Base-by-base conservation (phyloP, 768 basidiomycete species). In the Clitopilus hobsonii region DNA sequence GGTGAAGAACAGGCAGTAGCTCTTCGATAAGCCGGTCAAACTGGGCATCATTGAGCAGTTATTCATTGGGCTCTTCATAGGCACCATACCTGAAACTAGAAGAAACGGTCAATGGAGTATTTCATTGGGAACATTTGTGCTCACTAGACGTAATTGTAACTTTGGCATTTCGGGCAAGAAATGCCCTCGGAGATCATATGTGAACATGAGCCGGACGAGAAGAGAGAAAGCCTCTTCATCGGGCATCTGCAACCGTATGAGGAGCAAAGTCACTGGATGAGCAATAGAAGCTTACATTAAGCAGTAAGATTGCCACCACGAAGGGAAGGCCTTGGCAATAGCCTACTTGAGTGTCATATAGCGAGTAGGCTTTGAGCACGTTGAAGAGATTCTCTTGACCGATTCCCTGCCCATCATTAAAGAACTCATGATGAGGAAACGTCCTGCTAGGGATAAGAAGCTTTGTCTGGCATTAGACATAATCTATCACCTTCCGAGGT, bases 151-250 rank as follows among this genome's bases (percentile, higher is more conserved):
- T 38, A 94, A 74, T 67, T 98, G 97, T 5, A 99, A 69, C 61
- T 94, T 96, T 0, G 97, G 97, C 97, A 99, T 99, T 65, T 99
- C 96, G 3, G 97, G 95, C n/a, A 98, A 77, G 72, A 94, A 99
- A 71, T 98, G 96, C 1, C 94, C 94, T 41, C 96, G 85, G 2
- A 98, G 78, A 69, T 96, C 95, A 66, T 99, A 98, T 0, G 95
- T 90, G 56, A 97, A 79, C 97, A 98, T 98, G 14, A 99, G 71
- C 52, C 97, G 80, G 25, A 98, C 94, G 8, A 98, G 80, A 10
- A 98, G 82, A 59, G 90, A 96, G 69, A 99, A 99, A 0, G 96
- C 96, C 71, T 98, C 96, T 73, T 99, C 97, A 58, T 98, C 97
- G 22, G 97, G 97, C 97, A 99, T 99, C 96, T 98, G 22, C 18